Evolutionary conservation across 179 eudicot species (phyloP), one percentile per base, ranked within the genome.

Genomic region (Silene coronaria): DNA sequence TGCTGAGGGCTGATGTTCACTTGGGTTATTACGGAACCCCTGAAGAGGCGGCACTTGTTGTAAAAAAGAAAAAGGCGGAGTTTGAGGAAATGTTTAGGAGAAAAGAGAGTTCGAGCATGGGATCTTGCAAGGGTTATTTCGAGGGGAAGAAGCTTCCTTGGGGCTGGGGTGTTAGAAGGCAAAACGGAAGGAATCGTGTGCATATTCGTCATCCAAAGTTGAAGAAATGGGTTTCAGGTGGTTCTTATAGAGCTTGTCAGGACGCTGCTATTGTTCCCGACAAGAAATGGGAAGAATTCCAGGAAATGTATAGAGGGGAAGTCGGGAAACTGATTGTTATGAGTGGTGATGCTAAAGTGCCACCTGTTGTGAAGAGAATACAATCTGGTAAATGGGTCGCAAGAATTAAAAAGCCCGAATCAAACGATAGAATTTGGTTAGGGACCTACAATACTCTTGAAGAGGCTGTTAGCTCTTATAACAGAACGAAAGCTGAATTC

Each of bases 311-410:
- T 8, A 36, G 19, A 4, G 7, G 28, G 13, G 11, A 28, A 28
- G 32, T 28, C 32, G 2, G 48, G 48, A 21, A 5, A 16, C 22
- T 6, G 12, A 16, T 19, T 4, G 26, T 22, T 48, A 13, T 6
- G 19, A 24, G 21, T 6, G 19, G n/a, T 55, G 27, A n/a, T 72
- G n/a, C 32, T 4, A 51, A 55, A 4, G 36, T 70, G 26, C 76
- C 81, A 17, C 4, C 3, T 17, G 85, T 80, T 61, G 80, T 82
- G 7, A 59, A 2, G 59, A 78, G 19, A 51, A 22, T 73, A 27
- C 72, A 30, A 5, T 82, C 85, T 6, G 85, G 85, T 64, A 82
- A 72, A 68, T 79, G 82, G 80, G 42, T 22, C 6, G 80, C 77
- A 4, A 59, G 61, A 19, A 72, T 78, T 51, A 67, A 11, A 38